These are phyloP conservation scores for Komagataea norvegica DNA, from an alignment of 1,139 yeast species.

Conservation along the genomic window DNA sequence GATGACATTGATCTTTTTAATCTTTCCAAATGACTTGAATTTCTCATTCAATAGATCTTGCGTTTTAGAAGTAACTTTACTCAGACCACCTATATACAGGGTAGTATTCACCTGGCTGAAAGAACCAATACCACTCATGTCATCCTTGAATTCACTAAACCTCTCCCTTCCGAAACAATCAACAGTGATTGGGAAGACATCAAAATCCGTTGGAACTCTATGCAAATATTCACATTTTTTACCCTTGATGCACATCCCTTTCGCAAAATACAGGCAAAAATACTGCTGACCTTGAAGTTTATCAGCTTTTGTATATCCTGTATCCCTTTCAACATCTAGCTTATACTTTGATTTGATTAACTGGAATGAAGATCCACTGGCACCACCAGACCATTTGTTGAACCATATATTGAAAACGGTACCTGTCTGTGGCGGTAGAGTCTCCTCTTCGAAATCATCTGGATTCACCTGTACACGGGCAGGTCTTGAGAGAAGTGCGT, in stretches of 20 bases:
- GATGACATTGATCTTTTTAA: constrained; percentile 64
- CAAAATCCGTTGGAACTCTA: constrained; percentile 57
- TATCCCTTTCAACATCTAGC: constrained; percentile 57
- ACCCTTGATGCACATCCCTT: constrained; percentile 84
- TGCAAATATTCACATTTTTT: constrained; percentile 72
- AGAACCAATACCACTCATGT: constrained; percentile 95
- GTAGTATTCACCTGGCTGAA: constrained; percentile 66
- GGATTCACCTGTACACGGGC: constrained; percentile 77
- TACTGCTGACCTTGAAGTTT: constrained; percentile 28
- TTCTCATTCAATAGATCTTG: constrained; percentile 44
- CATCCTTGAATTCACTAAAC: constrained; percentile 78
- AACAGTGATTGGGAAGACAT: constrained; percentile 50
- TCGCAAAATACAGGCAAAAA: constrained; percentile 81
- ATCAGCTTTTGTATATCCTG: constrained; percentile 75
- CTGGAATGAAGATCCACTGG: constrained; percentile 37
- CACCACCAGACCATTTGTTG: constrained; percentile 80
- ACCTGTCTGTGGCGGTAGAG: constrained; percentile 76
- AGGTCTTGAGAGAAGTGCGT: constrained; percentile 28
- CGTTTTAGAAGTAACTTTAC: constrained; percentile 31
- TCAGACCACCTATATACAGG: constrained; percentile 68
- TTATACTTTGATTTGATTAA: constrained; percentile 46
- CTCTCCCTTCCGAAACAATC: constrained; percentile 95
- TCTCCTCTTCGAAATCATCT: constrained; percentile 53
- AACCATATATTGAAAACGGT: constrained; percentile 84
- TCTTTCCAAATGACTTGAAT: constrained; percentile 73